Base-by-base conservation (phyloP, 2,329 filamentous ascomycete genomes). In the Fusarium sp. region DNA sequence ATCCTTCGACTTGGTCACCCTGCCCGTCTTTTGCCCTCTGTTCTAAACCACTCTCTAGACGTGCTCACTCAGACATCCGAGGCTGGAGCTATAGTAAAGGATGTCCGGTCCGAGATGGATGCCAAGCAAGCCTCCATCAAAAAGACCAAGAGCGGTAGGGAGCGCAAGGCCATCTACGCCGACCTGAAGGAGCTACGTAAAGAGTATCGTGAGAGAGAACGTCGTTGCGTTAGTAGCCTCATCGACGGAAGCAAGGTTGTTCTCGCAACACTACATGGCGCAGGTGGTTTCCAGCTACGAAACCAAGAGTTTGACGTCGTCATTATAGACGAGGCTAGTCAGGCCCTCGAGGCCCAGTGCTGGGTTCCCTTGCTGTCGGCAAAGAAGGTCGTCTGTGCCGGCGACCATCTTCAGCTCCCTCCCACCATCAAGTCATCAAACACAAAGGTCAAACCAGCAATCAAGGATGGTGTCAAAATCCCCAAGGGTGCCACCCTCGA, bases 321-420 rank as follows among this genome's bases (percentile, higher is more conserved):
- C 32, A 92, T 99, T 70, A 95, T 99, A 66, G 97, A 99, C 79
- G 97, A 99, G 84, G 97, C 95, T 6, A 97, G 94, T 81, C 97
- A 99, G 82, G 97, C 97, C 2, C 87, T 98, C 11, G 97, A 99
- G 83, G 95, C 97, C 1, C 96, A 98, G 82, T 98, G 95, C 84
- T 99, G 97, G 97, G 95, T 98, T 61, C 92, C 97, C 12, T 84
- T 99, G 56, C 84, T 98, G 20, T 89, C 90, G 45, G 94, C 94
- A 0, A 90, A 87, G 75, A 98, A 98, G 85, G 92, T 95, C 10
- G 92, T 99, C 10, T 92, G 97, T 72, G 97, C 97, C 1, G 97
- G 97, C 57, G 97, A 99, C 80, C 97, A 98, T 82, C 85, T 98
- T 63, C 97, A 99, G 83, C 86, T 99, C 63, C 95, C 96, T 22